Conservation (phyloP, 169 alveolate species). For the Eimeria necatrix region DNA sequence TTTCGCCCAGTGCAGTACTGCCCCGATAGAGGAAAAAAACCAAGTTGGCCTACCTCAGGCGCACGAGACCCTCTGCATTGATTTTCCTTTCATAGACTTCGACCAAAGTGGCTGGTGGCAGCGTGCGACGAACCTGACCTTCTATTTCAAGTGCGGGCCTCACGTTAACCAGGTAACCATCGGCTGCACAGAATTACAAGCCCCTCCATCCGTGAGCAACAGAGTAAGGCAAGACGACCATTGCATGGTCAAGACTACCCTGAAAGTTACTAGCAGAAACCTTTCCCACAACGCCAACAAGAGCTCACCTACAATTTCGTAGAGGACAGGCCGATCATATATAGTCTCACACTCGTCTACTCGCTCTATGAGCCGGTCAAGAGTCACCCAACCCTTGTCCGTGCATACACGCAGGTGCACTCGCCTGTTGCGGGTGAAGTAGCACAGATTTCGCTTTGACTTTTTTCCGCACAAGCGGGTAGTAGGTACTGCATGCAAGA, state of each 20-base stretch:
- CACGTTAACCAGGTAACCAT: conserved; percentile 75
- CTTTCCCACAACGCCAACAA: not conserved
- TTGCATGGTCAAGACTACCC: not conserved
- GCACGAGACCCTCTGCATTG: conserved; percentile 78
- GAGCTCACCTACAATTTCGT: conserved; percentile 73
- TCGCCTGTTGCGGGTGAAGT: conserved; percentile 34
- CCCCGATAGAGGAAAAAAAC: too few species aligned
- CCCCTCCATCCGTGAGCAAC: too few species aligned
- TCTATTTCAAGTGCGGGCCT: conserved; percentile 77
- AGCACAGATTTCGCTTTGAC: not conserved
- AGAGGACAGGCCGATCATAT: conserved; percentile 56
- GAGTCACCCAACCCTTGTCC: conserved; percentile 73
- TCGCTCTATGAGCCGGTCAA: conserved; percentile 59
- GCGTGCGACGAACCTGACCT: conserved; percentile 79
- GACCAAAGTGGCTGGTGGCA: conserved; percentile 79
- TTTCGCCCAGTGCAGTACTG: too few species aligned
- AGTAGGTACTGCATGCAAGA: not conserved
- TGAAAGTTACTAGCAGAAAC: not conserved
- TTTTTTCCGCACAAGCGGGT: not conserved
- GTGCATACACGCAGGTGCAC: conserved; percentile 69
- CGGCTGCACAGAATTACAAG: conserved; percentile 41
- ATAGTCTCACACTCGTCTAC: conserved; percentile 75
- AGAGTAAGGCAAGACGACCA: too few species aligned
- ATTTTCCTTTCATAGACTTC: conserved; percentile 79
- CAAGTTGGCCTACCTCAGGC: conserved; percentile 72